Conservation (phyloP, 2,329 filamentous ascomycete species). For the Trichophyton verrucosum region DNA sequence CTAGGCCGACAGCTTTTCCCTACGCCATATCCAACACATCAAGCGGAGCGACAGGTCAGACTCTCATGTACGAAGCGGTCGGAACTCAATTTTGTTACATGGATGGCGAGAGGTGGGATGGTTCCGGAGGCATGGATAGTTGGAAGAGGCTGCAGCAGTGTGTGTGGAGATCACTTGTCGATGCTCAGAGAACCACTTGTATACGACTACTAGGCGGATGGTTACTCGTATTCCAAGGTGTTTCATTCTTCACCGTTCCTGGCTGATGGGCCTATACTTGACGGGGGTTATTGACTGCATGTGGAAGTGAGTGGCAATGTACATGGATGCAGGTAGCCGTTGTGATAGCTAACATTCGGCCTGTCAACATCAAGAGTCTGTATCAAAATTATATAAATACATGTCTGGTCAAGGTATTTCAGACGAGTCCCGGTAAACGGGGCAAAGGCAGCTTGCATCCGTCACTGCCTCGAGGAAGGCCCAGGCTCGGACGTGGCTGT, state of each 20-base stretch:
- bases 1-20: not conserved
- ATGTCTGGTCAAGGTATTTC: not conserved
- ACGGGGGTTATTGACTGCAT: not conserved
- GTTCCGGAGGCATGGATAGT: not conserved
- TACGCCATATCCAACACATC: not conserved
- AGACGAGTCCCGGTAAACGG: not conserved
- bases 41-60: not conserved
- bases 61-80: not conserved
- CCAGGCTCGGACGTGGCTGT: slow-evolving; percentile 17
- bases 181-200: not conserved
- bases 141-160: not conserved
- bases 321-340: not conserved
- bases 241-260: not conserved
- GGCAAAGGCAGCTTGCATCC: not conserved
- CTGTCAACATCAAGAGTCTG: not conserved
- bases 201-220: not conserved
- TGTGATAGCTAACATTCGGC: not conserved
- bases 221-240: not conserved
- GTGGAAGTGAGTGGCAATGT: not conserved
- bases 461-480: not conserved
- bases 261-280: not conserved
- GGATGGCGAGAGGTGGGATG: not conserved
- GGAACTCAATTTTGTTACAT: not conserved
- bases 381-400: not conserved
- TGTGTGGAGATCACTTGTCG: not conserved